Evolutionary conservation across 768 basidiomycete species (phyloP), one percentile per base, ranked within the genome.

Genomic region (Leccinum disarticulatum): DNA sequence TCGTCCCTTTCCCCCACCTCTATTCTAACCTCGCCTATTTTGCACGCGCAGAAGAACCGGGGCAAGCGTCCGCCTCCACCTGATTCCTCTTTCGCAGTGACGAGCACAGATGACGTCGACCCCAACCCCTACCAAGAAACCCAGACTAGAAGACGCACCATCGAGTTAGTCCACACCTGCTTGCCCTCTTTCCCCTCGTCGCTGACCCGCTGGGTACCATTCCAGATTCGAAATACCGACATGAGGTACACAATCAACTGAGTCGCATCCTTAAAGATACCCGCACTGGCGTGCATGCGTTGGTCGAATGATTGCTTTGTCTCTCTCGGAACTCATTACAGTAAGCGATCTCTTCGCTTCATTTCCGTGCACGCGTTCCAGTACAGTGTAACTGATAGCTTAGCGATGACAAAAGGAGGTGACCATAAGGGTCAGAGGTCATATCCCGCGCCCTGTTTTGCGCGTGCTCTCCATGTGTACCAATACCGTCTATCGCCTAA

Each of bases 61-160:
- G 81, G 83, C 72, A 86, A 86, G 76, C 83, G 85, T 65, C 76
- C 66, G 58, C 54, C 74, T 67, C 70, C 74, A 62, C 76, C 77
- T 72, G 79, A 78, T 66, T 64, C 72, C 57, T 55, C 77, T 48
- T 60, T 66, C 65, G 66, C 76, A 68, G 65, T 70, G 35, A 63
- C 67, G 59, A 64, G 61, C 66, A 68, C 69, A 74, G 78, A 80
- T 69, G n/a, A 43, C 41, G 67, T 64, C 52, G 70, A 57, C 28
- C 19, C 35, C 54, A 61, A 69, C 17, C 72, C 72, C 72, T 7
- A 61, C 68, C 19, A 82, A 82, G 75, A 83, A 77, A 60, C 58
- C 63, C 3, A 83, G 76, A 63, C 52, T 67, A 1, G 72, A 73
- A 10, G 41, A n/a, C n/a, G n/a, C 17, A n/a, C 7, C 2, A n/a